These are phyloP conservation scores for Boechera stricta DNA, from an alignment of 345 rosid genomes.

Conservation along the genomic window DNA sequence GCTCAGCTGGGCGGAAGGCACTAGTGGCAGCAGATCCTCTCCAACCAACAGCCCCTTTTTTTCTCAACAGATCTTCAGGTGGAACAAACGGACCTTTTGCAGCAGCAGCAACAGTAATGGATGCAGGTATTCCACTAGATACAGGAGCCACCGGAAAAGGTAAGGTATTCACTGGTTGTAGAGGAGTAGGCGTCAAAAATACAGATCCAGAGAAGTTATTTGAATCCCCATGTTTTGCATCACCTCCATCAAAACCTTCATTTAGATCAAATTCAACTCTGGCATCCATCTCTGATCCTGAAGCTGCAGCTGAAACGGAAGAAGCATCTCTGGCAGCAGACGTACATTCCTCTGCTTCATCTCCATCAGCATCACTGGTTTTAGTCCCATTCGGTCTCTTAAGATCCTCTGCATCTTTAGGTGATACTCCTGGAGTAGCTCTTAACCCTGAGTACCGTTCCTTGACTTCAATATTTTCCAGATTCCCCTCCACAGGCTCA, in stretches of 20 bases:
- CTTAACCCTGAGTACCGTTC: conserved; percentile 33
- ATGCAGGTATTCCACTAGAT: conserved; percentile 56
- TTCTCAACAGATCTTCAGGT: conserved; percentile 69
- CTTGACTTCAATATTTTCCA: conserved; percentile 35
- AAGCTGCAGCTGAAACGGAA: conserved; percentile 37
- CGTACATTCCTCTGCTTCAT: conserved; percentile 55
- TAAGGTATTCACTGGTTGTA: conserved; percentile 42
- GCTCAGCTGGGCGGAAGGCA: conserved; percentile 97
- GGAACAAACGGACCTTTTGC: conserved; percentile 89
- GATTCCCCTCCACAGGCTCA: conserved; percentile 46
- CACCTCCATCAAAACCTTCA: conserved; percentile 75
- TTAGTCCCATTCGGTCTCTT: conserved; percentile 46
- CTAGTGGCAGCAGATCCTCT: conserved; percentile 99
- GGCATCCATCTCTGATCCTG: conserved; percentile 52
- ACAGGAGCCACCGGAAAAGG: neutral
- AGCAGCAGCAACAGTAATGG: conserved; percentile 84
- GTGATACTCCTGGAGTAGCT: conserved; percentile 27
- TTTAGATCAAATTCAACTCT: conserved; percentile 86
- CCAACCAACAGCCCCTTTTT: conserved; percentile 84
- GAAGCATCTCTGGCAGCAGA: conserved; percentile 46
- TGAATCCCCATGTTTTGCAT: conserved; percentile 53
- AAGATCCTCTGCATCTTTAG: conserved; percentile 46
- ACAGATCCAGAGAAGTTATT: conserved; percentile 48
- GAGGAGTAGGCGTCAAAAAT: conserved; percentile 47
- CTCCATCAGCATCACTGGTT: conserved; percentile 47